Conservation (phyloP, 805 yeast genomes). For the Blastobotrys parvus region DNA sequence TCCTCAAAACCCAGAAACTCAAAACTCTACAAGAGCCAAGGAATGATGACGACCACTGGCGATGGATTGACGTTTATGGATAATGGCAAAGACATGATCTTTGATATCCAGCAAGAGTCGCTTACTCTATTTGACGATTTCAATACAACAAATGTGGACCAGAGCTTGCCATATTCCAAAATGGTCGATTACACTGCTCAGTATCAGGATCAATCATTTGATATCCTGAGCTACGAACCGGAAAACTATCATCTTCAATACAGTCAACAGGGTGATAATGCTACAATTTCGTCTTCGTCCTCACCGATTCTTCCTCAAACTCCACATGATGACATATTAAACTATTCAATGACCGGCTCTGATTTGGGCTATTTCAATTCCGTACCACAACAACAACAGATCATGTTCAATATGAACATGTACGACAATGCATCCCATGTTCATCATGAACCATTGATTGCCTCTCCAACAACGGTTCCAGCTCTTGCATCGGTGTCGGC, state of each 20-base stretch:
- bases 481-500: too few relatives aligned
- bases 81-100: too few relatives aligned
- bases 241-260: too few relatives aligned
- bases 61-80: too few relatives aligned
- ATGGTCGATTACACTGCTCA: neutral
- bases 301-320: neutral
- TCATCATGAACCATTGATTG: neutral
- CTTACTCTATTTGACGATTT: too few relatives aligned
- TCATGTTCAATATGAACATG: neutral
- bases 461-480: neutral
- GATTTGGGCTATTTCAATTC: neutral
- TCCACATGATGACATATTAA: neutral
- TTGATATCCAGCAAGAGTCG: too few relatives aligned
- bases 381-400: neutral
- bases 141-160: too few relatives aligned
- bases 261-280: neutral
- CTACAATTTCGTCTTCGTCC: neutral
- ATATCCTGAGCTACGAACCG: neutral
- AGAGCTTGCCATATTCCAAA: neutral
- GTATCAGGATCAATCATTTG: neutral
- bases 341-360: neutral
- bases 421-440: neutral
- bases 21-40: too few relatives aligned
- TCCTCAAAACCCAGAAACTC: too few relatives aligned
- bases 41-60: too few relatives aligned